A percentile compares a stretch with the other conserved stretches of the same genome.
phyloP scores from a whole-genome alignment of 2,329 filamentous ascomycete genomes.

The Diaporthe amygdali region DNA sequence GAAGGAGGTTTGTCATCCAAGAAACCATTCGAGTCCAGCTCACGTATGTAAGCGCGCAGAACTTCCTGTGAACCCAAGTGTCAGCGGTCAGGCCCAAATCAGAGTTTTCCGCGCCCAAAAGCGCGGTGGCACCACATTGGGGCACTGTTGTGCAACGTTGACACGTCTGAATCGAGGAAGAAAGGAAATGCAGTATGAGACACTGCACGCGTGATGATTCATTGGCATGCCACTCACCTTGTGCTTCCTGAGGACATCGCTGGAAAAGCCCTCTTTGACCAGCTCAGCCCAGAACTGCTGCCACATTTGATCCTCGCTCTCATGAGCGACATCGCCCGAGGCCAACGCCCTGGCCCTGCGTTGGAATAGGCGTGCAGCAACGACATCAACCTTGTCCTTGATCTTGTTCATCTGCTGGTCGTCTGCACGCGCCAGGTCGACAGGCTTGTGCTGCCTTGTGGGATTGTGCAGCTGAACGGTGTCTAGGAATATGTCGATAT shows the following conservation, averaged over 20 bases:
- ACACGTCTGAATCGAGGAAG: constrained; percentile 5
- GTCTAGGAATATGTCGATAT: constrained; percentile 62
- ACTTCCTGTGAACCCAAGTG: constrained; percentile 52
- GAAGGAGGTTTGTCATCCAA: constrained; percentile 51
- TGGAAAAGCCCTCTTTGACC: constrained; percentile 62
- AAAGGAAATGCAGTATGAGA: constrained; percentile 7
- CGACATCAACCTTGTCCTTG: constrained; percentile 64
- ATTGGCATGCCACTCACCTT: constrained; percentile 48
- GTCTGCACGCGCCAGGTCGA: constrained; percentile 39
- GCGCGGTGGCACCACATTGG: constrained; percentile 7
- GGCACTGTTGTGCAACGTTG: constrained; percentile 21
- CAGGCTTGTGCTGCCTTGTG: constrained; percentile 41
- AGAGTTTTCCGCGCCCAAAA: not conserved
- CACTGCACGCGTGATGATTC: constrained; percentile 14
- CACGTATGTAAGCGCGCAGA: constrained; percentile 64
- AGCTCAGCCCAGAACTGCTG: constrained; percentile 63
- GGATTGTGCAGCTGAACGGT: constrained; percentile 59
- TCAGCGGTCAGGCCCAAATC: constrained; percentile 7
- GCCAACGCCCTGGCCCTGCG: constrained; percentile 39
- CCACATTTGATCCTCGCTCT: constrained; percentile 61
- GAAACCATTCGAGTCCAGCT: constrained; percentile 57
- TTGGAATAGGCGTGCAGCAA: constrained; percentile 57
- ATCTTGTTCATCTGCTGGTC: constrained; percentile 55
- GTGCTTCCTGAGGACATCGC: constrained; percentile 58
- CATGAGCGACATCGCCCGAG: constrained; percentile 35